A percentile compares a stretch with the other conserved stretches of the same genome.
phyloP scores from a whole-genome alignment of 768 basidiomycete species.

The Amanita fuliginea region DNA sequence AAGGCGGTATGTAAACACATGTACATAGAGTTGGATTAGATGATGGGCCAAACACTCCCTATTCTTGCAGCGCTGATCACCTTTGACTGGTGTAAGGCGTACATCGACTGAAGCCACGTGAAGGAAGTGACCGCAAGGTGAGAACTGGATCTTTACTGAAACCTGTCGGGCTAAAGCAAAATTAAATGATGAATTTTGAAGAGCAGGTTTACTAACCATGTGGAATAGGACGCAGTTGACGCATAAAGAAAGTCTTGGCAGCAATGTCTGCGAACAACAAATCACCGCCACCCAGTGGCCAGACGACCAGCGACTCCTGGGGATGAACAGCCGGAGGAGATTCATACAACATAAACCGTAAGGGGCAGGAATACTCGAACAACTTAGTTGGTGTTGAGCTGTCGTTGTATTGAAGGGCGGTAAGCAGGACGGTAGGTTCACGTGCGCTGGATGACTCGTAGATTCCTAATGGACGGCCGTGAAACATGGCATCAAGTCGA shows the following conservation, averaged over 20 bases:
- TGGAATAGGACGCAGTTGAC: slow-evolving; percentile 15
- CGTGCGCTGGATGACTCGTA: background rate
- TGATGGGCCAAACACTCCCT: background rate
- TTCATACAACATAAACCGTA: slow-evolving; percentile 13
- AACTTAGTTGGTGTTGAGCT: slow-evolving; percentile 3
- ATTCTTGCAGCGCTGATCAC: background rate
- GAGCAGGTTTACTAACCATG: slow-evolving; percentile 12
- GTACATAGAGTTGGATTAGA: slow-evolving; percentile 11
- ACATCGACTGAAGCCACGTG: slow-evolving; percentile 18
- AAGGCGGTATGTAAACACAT: slow-evolving; percentile 15
- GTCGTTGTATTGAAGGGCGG: slow-evolving; percentile 7
- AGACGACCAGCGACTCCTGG: slow-evolving; percentile 14
- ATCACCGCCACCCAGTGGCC: slow-evolving; percentile 18
- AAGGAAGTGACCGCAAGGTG: slow-evolving; percentile 13
- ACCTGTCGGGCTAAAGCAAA: slow-evolving; percentile 14
- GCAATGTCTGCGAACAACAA: slow-evolving; percentile 17
- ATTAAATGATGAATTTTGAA: background rate
- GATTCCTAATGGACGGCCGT: background rate
- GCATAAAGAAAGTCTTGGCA: slow-evolving; percentile 16
- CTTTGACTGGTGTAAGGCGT: slow-evolving; percentile 7
- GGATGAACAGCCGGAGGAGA: slow-evolving; percentile 19
- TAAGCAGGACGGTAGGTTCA: background rate
- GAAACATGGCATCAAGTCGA: background rate
- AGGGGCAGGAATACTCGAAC: slow-evolving; percentile 10
- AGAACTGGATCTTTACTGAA: slow-evolving; percentile 17